Base-by-base conservation (phyloP, 257 asterid genomes). In the Solanum verrucosum region DNA sequence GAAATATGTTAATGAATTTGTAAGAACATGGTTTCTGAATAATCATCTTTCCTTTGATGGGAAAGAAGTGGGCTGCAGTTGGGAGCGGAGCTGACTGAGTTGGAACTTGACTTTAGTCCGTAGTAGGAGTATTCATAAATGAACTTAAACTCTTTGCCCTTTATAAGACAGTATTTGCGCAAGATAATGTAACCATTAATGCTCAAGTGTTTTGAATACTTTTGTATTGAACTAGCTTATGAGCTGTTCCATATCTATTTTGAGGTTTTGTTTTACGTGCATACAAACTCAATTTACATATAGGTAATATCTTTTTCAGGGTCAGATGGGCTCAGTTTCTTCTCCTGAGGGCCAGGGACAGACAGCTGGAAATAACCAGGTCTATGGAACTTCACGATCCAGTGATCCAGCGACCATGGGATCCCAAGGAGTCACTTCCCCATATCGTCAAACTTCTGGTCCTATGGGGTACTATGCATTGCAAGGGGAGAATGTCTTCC, bases 401-500 rank as follows among this genome's bases (percentile, higher is more conserved):
- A 88, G 90, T 87, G 96, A 94, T 88, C 90, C 93, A 40, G 90
- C 90, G 84, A 89, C 84, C 83, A 68, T 82, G 86, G 96, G 93
- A 89, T 92, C 95, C 87, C 98, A 92, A 90, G 94, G 90, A 86
- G 83, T 86, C 56, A 82, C 88, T 85, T 90, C 93, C 87, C 87
- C 94, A 63, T 92, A 89, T 88, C 93, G 92, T 91, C 91, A 94
- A 88, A 93, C 94, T 85, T 90, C 97, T 73, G 88, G 92, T 81
- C 95, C 95, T 87, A 73, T 93, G 93, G 98, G 93, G 31, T 94
- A 93, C 89, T 94, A 95, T 90, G 93, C 96, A 90, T 86, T 92
- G 85, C 98, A 96, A 91, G 89, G 95, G 90, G 99, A 95, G 86
- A 92, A 91, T 84, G 93, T 94, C 82, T 97, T 96, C 91, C 99